phyloP scores from a whole-genome alignment of 441 rosid species.

The Erodium moschatum region DNA sequence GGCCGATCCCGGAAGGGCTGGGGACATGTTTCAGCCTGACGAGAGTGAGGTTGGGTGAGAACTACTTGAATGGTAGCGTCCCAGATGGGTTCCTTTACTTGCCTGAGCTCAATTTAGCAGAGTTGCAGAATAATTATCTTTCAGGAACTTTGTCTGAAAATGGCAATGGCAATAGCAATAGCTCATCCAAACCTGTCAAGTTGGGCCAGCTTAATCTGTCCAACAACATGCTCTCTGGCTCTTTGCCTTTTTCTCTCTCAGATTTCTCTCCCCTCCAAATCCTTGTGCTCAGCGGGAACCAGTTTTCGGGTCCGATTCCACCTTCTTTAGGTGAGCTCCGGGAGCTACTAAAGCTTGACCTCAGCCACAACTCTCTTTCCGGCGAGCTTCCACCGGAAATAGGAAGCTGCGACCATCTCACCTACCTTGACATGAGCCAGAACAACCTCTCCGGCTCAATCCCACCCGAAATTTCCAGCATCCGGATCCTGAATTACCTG shows the following conservation, averaged over 20 bases:
- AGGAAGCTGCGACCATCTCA: conserved; percentile 36
- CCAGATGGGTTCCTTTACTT: conserved; percentile 39
- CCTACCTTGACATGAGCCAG: conserved; percentile 42
- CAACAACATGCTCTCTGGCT: conserved; percentile 35
- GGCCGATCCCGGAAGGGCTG: conserved; percentile 34
- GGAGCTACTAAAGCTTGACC: conserved; percentile 36
- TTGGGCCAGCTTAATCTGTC: conserved; percentile 38
- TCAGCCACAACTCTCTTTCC: conserved; percentile 34
- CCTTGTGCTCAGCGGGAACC: conserved; percentile 38
- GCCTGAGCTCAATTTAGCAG: conserved; percentile 35
- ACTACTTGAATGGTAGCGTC: conserved; percentile 43
- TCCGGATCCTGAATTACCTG: conserved; percentile 39
- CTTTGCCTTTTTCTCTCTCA: conserved; percentile 36
- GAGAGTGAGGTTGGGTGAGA: conserved; percentile 40
- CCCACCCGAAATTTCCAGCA: conserved; percentile 33
- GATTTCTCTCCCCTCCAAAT: conserved; percentile 37
- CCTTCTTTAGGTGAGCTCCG: conserved; percentile 31
- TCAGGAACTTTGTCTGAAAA: conserved; percentile 45
- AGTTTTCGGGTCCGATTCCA: conserved; percentile 40
- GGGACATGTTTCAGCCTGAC: conserved; percentile 38
- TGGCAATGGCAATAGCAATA: conserved; percentile 26
- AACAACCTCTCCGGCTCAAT: conserved; percentile 45
- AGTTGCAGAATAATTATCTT: conserved; percentile 40
- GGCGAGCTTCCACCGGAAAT: conserved; percentile 38
- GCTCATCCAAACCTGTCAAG: conserved; percentile 32